Base-by-base conservation (phyloP, 2,329 filamentous ascomycete genomes). In the Colletotrichum australisinense region DNA sequence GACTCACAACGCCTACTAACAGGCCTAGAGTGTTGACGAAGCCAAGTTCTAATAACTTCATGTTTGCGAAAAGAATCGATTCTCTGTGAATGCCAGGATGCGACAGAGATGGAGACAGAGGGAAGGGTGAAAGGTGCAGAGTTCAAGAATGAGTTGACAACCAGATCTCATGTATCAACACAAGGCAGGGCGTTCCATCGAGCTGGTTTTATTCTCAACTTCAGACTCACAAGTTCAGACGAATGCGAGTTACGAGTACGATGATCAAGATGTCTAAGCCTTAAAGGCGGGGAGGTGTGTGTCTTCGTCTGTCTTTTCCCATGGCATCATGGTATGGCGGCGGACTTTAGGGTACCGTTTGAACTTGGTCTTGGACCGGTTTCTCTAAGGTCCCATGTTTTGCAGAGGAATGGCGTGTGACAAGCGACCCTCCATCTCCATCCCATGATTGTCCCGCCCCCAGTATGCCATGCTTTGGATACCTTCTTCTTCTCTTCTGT, bases 11-110 rank as follows among this genome's bases (percentile, higher is more conserved):
- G 12, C 66, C 70, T 16, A 59, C 16, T 2, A 12, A 35, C 26
- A 70, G 16, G 32, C 70, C 55, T 16, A 70, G 9, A 4, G 66
- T 57, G 24, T 73, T 69, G 70, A n/a, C 55, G 32, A 65, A 30
- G 6, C 66, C 66, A 28, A 73, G 60, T 4, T 60, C 52, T 6
- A 65, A 6, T 11, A 73, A 26, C 26, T 67, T 67, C 70, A 73
- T 73, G 24, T 57, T 67, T 24, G 6, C 19, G 2, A 16, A 11
- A 11, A 19, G 38, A 42, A 7, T 42, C 16, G 38, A 5, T n/a
- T 24, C 30, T 35, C 16, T 9, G 26, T 14, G 16, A 14, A 3
- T 53, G 55, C n/a, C 26, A 57, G 24, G 32, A 53, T 68, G 49
- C n/a, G 42, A 57, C 16, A 52, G 53, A 64, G 22, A 19, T 38